Percentiles rank a stretch among this genome's conserved stretches.
phyloP scores from a whole-genome alignment of 495 filamentous ascomycete genomes.

The Lophiotrema nucula region DNA sequence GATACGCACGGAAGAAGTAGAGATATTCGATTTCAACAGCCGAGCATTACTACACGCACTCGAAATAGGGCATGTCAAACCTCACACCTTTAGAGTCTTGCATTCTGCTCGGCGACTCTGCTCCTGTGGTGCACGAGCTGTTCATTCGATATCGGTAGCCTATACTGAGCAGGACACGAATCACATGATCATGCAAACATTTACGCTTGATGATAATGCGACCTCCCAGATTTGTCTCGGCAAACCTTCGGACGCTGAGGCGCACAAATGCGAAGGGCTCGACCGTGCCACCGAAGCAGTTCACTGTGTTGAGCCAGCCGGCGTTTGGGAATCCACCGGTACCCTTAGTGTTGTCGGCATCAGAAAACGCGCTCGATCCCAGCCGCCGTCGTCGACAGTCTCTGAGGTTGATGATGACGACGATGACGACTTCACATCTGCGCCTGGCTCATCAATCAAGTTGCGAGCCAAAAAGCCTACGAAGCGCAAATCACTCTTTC shows the following conservation, averaged over 20 bases:
- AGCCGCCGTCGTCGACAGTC: slow-evolving; percentile 21
- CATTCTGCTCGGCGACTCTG: slow-evolving; percentile 34
- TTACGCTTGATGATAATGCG: slow-evolving; percentile 22
- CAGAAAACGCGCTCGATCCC: slow-evolving; percentile 36
- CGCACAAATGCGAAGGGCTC: slow-evolving; percentile 37
- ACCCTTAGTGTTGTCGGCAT: slow-evolving; percentile 44
- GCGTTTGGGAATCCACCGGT: slow-evolving; percentile 46
- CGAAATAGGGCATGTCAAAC: slow-evolving; percentile 52
- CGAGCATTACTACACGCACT: slow-evolving; percentile 56
- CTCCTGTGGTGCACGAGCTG: slow-evolving; percentile 27
- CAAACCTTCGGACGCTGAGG: slow-evolving; percentile 16
- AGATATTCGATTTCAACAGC: slow-evolving; percentile 53
- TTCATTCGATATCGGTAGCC: slow-evolving; percentile 36
- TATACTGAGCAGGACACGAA: slow-evolving; percentile 35
- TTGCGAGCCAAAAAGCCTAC: slow-evolving; percentile 4
- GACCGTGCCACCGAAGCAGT: slow-evolving; percentile 35
- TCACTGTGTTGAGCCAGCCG: slow-evolving; percentile 42
- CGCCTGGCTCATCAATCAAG: slow-evolving; percentile 9
- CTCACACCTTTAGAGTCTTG: slow-evolving; percentile 33
- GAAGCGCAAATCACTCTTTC: background rate
- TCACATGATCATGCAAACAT: slow-evolving; percentile 37
- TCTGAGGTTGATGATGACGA: slow-evolving; percentile 13
- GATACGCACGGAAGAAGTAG: slow-evolving; percentile 49
- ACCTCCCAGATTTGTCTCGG: slow-evolving; percentile 34
- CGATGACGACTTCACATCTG: background rate